Evolutionary conservation across 805 yeast genomes (phyloP).

Genomic region (Pichia paraexigua): DNA sequence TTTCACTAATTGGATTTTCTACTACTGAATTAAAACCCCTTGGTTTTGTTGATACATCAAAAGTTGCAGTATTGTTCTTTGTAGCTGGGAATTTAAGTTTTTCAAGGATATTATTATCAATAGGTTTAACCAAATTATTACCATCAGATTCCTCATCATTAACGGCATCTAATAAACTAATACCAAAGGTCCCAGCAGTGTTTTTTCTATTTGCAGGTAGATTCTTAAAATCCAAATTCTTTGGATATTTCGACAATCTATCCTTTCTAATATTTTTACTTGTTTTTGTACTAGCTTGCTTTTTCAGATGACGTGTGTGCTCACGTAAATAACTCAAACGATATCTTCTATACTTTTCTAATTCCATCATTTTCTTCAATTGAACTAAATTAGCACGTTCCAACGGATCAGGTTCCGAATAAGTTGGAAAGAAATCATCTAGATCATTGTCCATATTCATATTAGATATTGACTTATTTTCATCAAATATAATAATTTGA

Average conservation of each 20-base stretch:
- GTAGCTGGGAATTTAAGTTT: constrained; percentile 22
- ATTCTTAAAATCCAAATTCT: neutral
- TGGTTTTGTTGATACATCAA: constrained; percentile 12
- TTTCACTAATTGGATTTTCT: neutral
- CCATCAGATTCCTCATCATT: constrained; percentile 10
- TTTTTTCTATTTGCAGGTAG: constrained; percentile 20
- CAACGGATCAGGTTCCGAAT: constrained; percentile 21
- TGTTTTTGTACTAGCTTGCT: constrained; percentile 4
- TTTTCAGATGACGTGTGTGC: constrained; percentile 22
- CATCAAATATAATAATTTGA: constrained; percentile 4
- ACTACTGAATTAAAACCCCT: neutral
- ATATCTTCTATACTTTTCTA: constrained; percentile 39
- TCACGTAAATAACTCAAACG: constrained; percentile 35
- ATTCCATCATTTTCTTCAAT: constrained; percentile 32
- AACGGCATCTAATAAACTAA: constrained; percentile 12
- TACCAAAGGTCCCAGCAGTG: constrained; percentile 19
- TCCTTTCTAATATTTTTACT: constrained; percentile 1
- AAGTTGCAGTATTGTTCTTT: constrained; percentile 5
- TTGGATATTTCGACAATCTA: constrained; percentile 6
- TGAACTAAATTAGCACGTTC: constrained; percentile 27
- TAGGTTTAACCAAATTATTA: neutral
- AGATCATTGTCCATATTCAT: neutral
- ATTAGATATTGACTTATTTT: neutral
- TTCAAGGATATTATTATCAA: constrained; percentile 4
- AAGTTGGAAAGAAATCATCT: neutral